phyloP scores from a whole-genome alignment of 768 basidiomycete genomes.

The Polyporus arcularius region DNA sequence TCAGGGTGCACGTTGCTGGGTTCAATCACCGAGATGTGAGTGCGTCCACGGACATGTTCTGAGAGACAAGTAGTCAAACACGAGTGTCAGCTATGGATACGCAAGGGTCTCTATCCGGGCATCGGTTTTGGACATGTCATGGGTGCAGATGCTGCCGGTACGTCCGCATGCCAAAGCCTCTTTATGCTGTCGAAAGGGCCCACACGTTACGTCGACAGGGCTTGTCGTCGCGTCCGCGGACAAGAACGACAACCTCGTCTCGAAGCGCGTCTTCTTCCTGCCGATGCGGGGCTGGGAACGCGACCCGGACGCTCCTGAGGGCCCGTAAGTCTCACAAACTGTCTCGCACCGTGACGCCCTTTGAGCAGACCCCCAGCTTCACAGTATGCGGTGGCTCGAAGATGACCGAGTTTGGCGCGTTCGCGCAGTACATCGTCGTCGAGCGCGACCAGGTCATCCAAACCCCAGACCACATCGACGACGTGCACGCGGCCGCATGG shows the following conservation, averaged over 20 bases:
- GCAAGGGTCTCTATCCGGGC: conserved; percentile 65
- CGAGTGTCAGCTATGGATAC: conserved; percentile 65
- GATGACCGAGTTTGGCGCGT: conserved; percentile 64
- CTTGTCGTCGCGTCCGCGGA: conserved; percentile 60
- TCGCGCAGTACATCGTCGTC: conserved; percentile 74
- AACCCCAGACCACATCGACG: conserved; percentile 66
- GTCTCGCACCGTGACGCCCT: neutral
- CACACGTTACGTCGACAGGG: conserved; percentile 40
- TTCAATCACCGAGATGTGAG: conserved; percentile 80
- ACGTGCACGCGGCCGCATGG: conserved; percentile 74
- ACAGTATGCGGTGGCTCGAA: conserved; percentile 64
- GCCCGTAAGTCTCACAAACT: conserved; percentile 40
- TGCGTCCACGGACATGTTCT: neutral
- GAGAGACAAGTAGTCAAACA: neutral
- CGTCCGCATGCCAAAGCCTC: conserved; percentile 10
- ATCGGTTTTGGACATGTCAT: conserved; percentile 60
- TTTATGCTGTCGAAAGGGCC: neutral
- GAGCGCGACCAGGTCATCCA: conserved; percentile 66
- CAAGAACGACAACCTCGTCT: conserved; percentile 54
- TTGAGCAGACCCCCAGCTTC: conserved; percentile 41
- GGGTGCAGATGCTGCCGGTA: conserved; percentile 78
- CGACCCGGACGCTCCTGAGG: conserved; percentile 65
- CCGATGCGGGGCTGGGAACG: conserved; percentile 79
- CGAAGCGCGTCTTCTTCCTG: conserved; percentile 70
- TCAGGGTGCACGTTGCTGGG: conserved; percentile 66